Evolutionary conservation across 208 protist genomes (phyloP).

Genomic region (Leishmania tropica): DNA sequence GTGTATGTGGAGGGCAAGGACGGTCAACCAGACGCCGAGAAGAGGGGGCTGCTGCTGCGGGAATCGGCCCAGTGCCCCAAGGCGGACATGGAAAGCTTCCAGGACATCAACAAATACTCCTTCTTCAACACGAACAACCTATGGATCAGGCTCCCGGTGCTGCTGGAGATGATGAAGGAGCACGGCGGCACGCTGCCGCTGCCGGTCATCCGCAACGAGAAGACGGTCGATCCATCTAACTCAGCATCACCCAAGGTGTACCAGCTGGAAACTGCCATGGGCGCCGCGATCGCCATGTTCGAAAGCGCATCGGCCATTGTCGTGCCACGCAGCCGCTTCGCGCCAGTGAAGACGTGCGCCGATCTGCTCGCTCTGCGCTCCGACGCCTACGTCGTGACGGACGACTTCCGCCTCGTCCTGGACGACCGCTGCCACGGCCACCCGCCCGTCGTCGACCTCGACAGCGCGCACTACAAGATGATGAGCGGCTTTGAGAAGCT

Average conservation of each 20-base stretch:
- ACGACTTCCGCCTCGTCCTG: conserved; percentile 65
- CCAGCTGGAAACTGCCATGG: conserved; percentile 92
- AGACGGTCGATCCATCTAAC: conserved; percentile 85
- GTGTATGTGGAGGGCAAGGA: conserved; percentile 9
- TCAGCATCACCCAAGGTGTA: conserved; percentile 65
- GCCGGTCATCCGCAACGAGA: conserved; percentile 85
- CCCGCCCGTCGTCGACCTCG: conserved; percentile 69
- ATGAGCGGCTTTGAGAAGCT: conserved; percentile 68
- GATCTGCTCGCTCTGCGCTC: conserved; percentile 98
- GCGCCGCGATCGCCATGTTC: conserved; percentile 97
- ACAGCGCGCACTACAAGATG: conserved; percentile 79
- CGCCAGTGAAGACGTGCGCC: conserved; percentile 97
- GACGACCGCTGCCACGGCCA: conserved; percentile 48
- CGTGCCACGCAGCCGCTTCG: conserved; percentile 96
- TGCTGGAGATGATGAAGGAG: conserved; percentile 75
- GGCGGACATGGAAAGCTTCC: conserved; percentile 95
- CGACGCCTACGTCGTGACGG: conserved; percentile 91
- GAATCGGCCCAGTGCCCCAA: conserved; percentile 89
- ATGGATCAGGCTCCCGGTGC: conserved; percentile 95
- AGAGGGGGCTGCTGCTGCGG: conserved; percentile 78
- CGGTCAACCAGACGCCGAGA: conserved; percentile 18
- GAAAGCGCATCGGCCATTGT: conserved; percentile 76
- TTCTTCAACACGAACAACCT: conserved; percentile 99
- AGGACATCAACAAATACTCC: conserved; percentile 96
- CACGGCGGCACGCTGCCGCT: conserved; percentile 68